A percentile compares a stretch with the other conserved stretches of the same genome.
Conservation (phyloP, 2,329 filamentous ascomycete species). For the Dryadomyces quercivorus region DNA sequence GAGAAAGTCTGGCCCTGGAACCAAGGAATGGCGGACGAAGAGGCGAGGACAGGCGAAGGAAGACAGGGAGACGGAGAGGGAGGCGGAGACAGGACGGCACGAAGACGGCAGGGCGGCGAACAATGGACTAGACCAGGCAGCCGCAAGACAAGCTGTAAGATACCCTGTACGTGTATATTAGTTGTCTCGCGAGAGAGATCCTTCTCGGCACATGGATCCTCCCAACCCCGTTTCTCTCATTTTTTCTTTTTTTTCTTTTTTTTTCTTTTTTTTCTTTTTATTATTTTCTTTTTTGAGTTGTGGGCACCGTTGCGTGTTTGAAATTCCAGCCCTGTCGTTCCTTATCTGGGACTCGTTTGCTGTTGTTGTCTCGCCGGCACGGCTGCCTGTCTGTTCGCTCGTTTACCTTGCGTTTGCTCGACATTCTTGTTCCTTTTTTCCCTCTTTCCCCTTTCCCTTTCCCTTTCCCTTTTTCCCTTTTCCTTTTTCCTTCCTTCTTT, state of each 20-base stretch:
- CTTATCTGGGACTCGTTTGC: neutral
- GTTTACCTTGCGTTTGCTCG: no score
- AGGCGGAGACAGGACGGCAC: no score
- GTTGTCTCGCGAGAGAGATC: neutral
- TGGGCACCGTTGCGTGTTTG: neutral
- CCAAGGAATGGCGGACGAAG: neutral
- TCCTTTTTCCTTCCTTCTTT: no score
- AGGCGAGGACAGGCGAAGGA: neutral
- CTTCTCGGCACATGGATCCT: neutral
- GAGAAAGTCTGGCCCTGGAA: neutral
- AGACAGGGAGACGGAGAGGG: neutral
- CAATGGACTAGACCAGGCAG: neutral
- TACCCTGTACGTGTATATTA: neutral
- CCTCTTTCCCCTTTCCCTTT: neutral
- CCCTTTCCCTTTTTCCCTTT: neutral
- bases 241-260: neutral
- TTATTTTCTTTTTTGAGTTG: neutral
- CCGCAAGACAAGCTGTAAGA: neutral
- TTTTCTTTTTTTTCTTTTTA: neutral
- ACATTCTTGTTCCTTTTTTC: neutral
- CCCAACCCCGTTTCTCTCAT: no score
- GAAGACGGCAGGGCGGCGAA: neutral
- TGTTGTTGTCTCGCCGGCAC: no score
- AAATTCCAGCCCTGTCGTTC: neutral
- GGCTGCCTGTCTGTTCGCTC: neutral